phyloP scores from a whole-genome alignment of 2,329 filamentous ascomycete genomes.

The Cladosporium phlei region DNA sequence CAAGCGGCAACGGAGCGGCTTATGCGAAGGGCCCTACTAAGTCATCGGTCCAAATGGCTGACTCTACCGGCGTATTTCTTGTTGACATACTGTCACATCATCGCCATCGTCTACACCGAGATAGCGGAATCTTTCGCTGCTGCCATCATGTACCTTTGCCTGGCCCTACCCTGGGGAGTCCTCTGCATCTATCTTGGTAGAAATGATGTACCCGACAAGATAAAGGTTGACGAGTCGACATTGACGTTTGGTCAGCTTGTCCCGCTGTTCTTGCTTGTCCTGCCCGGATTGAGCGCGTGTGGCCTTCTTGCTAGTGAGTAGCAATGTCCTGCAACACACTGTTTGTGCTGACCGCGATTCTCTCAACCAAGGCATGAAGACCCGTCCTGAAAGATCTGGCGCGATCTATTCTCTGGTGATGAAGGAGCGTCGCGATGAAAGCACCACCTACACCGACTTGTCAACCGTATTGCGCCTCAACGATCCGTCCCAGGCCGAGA shows the following conservation, averaged over 20 bases:
- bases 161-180: neutral
- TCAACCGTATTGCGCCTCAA: neutral
- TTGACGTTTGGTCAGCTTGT: slow-evolving; percentile 1
- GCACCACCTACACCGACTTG: neutral
- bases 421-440: neutral
- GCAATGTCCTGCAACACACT: no score
- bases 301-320: neutral
- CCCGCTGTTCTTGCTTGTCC: neutral
- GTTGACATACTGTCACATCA: neutral
- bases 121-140: slow-evolving; percentile 1
- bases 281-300: neutral
- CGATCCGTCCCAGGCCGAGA: neutral
- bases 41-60: neutral
- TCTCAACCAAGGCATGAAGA: neutral
- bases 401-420: neutral
- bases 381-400: neutral
- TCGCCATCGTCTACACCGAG: neutral
- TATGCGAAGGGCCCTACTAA: neutral
- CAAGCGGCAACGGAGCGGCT: neutral
- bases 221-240: neutral
- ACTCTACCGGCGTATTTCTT: neutral
- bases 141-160: neutral
- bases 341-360: neutral
- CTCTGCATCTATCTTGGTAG: neutral
- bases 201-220: neutral